A percentile compares a stretch with the other conserved stretches of the same genome.
phyloP scores from a whole-genome alignment of 345 rosid species.

The Linum tenue region DNA sequence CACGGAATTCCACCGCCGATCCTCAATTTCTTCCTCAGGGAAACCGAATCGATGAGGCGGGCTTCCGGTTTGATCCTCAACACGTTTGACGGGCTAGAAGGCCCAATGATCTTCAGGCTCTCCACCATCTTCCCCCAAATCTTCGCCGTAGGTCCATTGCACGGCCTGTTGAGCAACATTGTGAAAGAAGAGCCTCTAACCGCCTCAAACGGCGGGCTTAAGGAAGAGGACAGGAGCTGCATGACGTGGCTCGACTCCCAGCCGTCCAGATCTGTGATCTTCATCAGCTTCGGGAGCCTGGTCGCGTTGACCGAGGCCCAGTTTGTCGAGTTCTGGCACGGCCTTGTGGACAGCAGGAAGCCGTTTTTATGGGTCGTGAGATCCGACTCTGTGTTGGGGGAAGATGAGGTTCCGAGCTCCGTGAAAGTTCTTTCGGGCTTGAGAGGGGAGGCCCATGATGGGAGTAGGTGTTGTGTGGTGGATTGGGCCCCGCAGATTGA shows the following conservation, averaged over 20 bases:
- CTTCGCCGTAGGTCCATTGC: constrained; percentile 6
- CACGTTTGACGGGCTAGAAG: constrained; percentile 3
- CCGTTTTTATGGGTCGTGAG: constrained; percentile 15
- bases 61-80: constrained; percentile 9
- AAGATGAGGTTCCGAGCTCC: background rate
- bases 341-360: constrained; percentile 14
- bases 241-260: constrained; percentile 18
- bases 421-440: background rate
- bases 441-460: background rate
- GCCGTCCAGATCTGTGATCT: constrained; percentile 7
- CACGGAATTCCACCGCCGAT: background rate
- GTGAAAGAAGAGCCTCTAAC: background rate
- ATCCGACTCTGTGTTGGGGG: background rate
- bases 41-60: constrained; percentile 2
- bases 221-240: constrained; percentile 3
- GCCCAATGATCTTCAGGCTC: background rate
- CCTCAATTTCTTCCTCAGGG: constrained; percentile 4
- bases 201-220: background rate
- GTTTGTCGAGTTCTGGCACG: constrained; percentile 19
- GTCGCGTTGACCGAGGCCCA: constrained; percentile 3
- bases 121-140: background rate
- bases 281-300: constrained; percentile 20
- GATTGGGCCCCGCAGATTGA: background rate
- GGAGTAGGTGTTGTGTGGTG: background rate
- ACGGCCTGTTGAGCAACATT: background rate